A percentile compares a stretch with the other conserved stretches of the same genome.
Evolutionary conservation across 75 land plant genomes (phyloP).

Genomic region (Chamaecyparis obtusa): DNA sequence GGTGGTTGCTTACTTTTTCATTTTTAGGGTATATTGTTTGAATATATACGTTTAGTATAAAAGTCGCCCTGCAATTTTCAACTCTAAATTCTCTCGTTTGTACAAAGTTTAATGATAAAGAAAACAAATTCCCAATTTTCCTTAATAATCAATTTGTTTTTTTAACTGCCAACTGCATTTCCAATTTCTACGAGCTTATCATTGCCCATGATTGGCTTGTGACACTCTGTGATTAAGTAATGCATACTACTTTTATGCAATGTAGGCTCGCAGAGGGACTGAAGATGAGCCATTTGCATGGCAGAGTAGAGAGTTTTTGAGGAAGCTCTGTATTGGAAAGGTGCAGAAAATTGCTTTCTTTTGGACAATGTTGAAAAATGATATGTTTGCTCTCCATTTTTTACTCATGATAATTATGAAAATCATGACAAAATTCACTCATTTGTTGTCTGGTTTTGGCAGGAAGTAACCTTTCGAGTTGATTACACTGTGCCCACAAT

Average conservation of each 20-base stretch:
- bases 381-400: neutral
- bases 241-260: neutral
- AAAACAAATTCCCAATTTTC: neutral
- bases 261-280: constrained; percentile 87
- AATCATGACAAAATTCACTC: neutral
- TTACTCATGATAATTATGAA: neutral
- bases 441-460: neutral
- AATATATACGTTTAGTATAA: neutral
- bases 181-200: neutral
- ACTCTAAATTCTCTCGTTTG: neutral
- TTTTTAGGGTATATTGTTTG: neutral
- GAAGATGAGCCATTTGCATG: constrained; percentile 98
- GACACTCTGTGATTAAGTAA: neutral
- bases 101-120: neutral
- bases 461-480: constrained; percentile 89
- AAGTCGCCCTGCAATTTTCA: neutral
- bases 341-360: constrained; percentile 24
- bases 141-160: neutral
- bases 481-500: constrained; percentile 80
- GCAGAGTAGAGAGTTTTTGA: constrained; percentile 88
- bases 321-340: constrained; percentile 98
- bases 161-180: neutral
- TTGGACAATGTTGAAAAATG: no score
- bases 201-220: neutral
- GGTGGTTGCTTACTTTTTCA: neutral